Evolutionary conservation across 2,329 filamentous ascomycete genomes (phyloP).

Genomic region (Aspergillus sp.): DNA sequence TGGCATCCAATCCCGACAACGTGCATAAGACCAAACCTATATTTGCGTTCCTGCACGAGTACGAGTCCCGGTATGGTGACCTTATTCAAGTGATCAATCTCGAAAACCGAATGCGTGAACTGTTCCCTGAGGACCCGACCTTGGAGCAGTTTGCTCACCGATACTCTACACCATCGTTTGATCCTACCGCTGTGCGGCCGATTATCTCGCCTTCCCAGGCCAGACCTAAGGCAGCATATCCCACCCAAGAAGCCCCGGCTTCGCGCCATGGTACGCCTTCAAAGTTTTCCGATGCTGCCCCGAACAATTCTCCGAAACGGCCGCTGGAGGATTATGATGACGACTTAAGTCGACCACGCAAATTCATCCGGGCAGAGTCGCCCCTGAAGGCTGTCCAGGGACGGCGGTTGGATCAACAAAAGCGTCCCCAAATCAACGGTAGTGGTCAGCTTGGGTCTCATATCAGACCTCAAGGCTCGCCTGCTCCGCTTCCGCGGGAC

Average conservation of each 20-base stretch:
- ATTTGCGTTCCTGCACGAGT: conserved; percentile 87
- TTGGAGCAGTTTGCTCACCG: conserved; percentile 68
- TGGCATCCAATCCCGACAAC: conserved; percentile 68
- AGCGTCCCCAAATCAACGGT: conserved; percentile 35
- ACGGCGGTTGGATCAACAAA: conserved; percentile 71
- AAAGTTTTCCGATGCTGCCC: conserved; percentile 27
- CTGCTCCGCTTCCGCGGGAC: conserved; percentile 64
- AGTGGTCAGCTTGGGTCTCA: conserved; percentile 20
- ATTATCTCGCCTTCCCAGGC: conserved; percentile 81
- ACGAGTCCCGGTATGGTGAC: conserved; percentile 90
- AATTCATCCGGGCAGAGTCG: conserved; percentile 80
- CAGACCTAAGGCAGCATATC: conserved; percentile 48
- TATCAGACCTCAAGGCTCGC: conserved; percentile 46
- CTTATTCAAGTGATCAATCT: conserved; percentile 82
- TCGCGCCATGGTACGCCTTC: conserved; percentile 29
- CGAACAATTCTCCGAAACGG: conserved; percentile 44
- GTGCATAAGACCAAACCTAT: conserved; percentile 70
- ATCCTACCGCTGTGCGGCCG: conserved; percentile 70
- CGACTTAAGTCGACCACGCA: conserved; percentile 66
- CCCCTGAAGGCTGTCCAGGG: conserved; percentile 87
- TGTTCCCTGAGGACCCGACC: conserved; percentile 82
- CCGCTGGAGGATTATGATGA: conserved; percentile 66
- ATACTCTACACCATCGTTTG: conserved; percentile 65
- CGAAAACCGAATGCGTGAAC: conserved; percentile 82
- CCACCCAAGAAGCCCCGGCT: conserved; percentile 13